These are phyloP conservation scores for Fusarium oxysporum DNA, from an alignment of 2,329 filamentous ascomycete genomes.

Conservation along the genomic window DNA sequence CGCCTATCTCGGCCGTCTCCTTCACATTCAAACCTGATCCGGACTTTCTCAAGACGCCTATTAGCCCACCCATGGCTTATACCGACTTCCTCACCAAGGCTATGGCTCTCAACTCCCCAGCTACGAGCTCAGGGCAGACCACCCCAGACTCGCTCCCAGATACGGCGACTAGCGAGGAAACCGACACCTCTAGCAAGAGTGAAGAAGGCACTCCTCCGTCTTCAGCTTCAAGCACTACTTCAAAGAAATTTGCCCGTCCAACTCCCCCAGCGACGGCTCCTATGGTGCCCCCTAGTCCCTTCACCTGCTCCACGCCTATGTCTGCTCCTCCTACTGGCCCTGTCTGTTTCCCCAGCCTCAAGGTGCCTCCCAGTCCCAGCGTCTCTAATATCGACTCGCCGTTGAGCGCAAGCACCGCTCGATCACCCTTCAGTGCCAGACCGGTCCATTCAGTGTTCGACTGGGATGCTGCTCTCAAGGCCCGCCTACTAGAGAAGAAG, in stretches of 20 bases:
- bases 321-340: constrained; percentile 70
- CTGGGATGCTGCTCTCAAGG: constrained; percentile 79
- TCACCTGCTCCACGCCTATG: constrained; percentile 65
- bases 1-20: constrained; percentile 68
- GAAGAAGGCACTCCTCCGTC: constrained; percentile 63
- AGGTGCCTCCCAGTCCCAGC: constrained; percentile 80
- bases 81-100: constrained; percentile 88
- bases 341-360: constrained; percentile 73
- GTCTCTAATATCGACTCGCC: constrained; percentile 77
- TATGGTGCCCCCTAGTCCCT: constrained; percentile 61
- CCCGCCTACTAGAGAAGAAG: constrained; percentile 70
- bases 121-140: constrained; percentile 63
- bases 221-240: constrained; percentile 54
- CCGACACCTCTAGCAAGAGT: constrained; percentile 68
- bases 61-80: constrained; percentile 90
- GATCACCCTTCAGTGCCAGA: constrained; percentile 80
- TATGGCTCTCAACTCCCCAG: constrained; percentile 79
- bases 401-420: constrained; percentile 67
- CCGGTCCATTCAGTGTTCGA: constrained; percentile 78
- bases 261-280: constrained; percentile 53
- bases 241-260: constrained; percentile 43
- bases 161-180: constrained; percentile 66
- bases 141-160: constrained; percentile 64
- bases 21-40: constrained; percentile 56
- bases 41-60: constrained; percentile 83